phyloP scores from a whole-genome alignment of 257 asterid species.

The Solanum chaucha region DNA sequence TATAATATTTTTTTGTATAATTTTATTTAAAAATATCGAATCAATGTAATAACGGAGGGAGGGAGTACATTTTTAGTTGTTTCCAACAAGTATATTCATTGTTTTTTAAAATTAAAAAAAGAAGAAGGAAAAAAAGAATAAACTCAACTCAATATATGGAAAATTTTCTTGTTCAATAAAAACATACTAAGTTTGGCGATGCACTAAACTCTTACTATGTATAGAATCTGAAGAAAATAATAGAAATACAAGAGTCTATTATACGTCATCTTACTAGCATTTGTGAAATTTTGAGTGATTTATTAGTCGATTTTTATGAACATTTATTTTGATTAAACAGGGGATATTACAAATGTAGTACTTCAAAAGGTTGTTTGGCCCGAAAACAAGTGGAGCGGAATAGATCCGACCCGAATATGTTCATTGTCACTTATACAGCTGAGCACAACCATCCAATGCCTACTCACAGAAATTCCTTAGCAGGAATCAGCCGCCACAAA shows the following conservation, averaged over 20 bases:
- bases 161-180: background rate
- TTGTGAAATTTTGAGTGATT: too few species aligned
- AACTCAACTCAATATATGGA: background rate
- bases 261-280: accelerated
- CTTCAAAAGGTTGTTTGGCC: slow-evolving; percentile 51
- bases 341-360: slow-evolving; percentile 56
- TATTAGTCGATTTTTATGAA: background rate
- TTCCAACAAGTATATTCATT: background rate
- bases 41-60: too few species aligned
- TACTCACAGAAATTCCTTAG: slow-evolving; percentile 46
- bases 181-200: too few species aligned
- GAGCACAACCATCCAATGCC: slow-evolving; percentile 54
- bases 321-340: slow-evolving; percentile 13
- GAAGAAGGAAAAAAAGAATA: too few species aligned
- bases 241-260: too few species aligned
- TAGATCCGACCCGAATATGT: slow-evolving; percentile 45
- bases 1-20: too few species aligned
- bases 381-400: slow-evolving; percentile 62
- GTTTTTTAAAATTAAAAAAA: background rate
- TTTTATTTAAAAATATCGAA: too few species aligned
- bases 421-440: slow-evolving; percentile 48
- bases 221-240: too few species aligned
- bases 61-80: background rate
- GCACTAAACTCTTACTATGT: too few species aligned
- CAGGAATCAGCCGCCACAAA: slow-evolving; percentile 37